Evolutionary conservation across 2,329 filamentous ascomycete genomes (phyloP), one percentile per base, ranked within the genome.

Genomic region (Trichoderma citrinoviride): DNA sequence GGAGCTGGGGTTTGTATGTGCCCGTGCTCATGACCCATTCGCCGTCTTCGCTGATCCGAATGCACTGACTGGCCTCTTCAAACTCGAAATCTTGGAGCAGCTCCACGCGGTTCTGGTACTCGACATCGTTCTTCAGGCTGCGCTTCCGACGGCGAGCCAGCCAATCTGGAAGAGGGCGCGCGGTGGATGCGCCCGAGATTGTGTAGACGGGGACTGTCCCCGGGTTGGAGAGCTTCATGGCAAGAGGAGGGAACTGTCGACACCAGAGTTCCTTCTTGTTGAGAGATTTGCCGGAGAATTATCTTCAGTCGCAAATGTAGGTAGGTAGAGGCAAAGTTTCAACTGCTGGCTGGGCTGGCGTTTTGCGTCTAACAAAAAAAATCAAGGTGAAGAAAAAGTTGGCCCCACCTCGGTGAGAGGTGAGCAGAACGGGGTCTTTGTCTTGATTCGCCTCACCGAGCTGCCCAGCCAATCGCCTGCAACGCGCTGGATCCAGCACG

Each of bases 11-110:
- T 77, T 83, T 86, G 76, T 87, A 89, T 61, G 86, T 89, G 80
- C 92, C 93, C 60, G 93, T 96, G 73, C 91, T 96, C 91, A 97
- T 95, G 46, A 95, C 87, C 93, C 95, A 99, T 75, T 98, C 90
- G 55, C 94, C 94, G 85, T 99, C 95, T 65, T 97, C 93, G 71
- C 92, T 97, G 68, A 95, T 87, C 56, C 92, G 87, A 68, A 99
- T 87, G 75, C 94, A 97, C 70, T 89, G 87, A 74, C 93, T 97
- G 46, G 96, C 94, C 78, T 97, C 93, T 73, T 97, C 93, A 73
- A 99, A 98, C 74, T 96, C 93, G 77, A 99, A 99, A 75, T 99
- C 95, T 73, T 99, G 95, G 43, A 99, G 85, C 65, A 99, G 83
- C 77, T 99, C 95, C 71, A 99, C 89, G 69, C 95, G 90, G 76